Base-by-base conservation (phyloP, 805 yeast species). In the Sporopachydermia quercuum region DNA sequence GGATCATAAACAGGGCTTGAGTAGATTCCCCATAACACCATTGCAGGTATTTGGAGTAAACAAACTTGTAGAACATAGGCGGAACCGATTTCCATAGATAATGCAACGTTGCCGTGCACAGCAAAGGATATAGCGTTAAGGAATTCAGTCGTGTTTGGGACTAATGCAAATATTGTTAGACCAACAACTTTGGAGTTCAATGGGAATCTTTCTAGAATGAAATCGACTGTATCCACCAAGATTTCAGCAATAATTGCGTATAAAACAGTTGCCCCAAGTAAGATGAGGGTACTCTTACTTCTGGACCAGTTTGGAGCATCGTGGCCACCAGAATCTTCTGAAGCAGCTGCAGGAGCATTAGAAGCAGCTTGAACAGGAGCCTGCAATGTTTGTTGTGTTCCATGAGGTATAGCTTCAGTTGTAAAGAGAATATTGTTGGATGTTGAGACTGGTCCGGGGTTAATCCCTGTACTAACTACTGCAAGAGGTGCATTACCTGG, bases 251-350 rank as follows among this genome's bases (percentile, higher is more conserved):
- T 87, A 19, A 85, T 61, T 0, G 98, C 96, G 57, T 91, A 91
- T 15, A 86, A 62, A 6, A 87, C 46, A 0, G 98, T 91, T 1
- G 97, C 89, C 3, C 79, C 72, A 4, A 91, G 63, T 37, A 91
- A 65, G 40, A 91, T 87, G 14, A 79, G 70, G 0, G 94, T 71
- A 2, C 95, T 82, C 58, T 86, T 89, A 13, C 63, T 62, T 51
- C 89, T 71, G 4, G 94, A 78, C 98, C 98, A 91, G 55, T 91
- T 91, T 37, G 98, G 97, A 0, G 96, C 93, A 56, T 86, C 96
- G 49, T 89, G 96, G 1, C 94, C 93, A 3, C 80, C 79, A n/a
- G 52, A 56, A 8, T 50, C 56, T 34, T 57, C 42, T 5, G 40
- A 45, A 18, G 45, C 47, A 18, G 40, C 39, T 16, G 33, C 37